Base-by-base conservation (phyloP, 2,329 filamentous ascomycete genomes). In the Phialemoniopsis sp. region DNA sequence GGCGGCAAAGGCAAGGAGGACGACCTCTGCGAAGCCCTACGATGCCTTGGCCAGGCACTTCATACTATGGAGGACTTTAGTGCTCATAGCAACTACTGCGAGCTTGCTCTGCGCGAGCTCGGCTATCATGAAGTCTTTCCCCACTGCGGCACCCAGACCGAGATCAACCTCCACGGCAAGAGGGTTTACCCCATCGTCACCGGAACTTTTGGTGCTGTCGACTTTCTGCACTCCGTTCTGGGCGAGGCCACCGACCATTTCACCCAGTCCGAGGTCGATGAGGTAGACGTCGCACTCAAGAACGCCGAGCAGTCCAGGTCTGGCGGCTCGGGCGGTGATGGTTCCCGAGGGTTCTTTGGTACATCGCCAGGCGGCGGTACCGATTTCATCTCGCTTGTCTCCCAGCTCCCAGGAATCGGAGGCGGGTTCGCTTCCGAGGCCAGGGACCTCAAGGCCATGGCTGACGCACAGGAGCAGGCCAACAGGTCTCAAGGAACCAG, bases 21-120 rank as follows among this genome's bases (percentile, higher is more conserved):
- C 33, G 85, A 91, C 53, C 72, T 93, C n/a, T 88, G 79, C 51
- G 87, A 93, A 58, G 87, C 87, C 4, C 67, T 91, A 43, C 72
- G 87, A 42, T 89, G 83, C 44, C 70, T 90, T 1, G 86, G 86
- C 0, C 86, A 89, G 58, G 80, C 82, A 3, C 70, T 89, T 17
- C 86, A 90, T 59, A 87, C 82, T 34, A 72, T 90, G 55, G 86
- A 90, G 73, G 76, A 90, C 50, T 93, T 77, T 68, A 82, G 82
- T 35, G 87, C 87, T 2, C 87, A 91, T 61, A 89, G 84, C 55
- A 91, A 91, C 63, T 93, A 91, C 62, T 83, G 81, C 51, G 87
- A 93, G 60, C 73, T 91, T 43, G 83, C 77, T 5, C 71, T 93
- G 19, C 76, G 82, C 19, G 87, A 93, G 56, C 70, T 88, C 44